Conservation (phyloP, 2,329 filamentous ascomycete species). For the Microsporum canis region DNA sequence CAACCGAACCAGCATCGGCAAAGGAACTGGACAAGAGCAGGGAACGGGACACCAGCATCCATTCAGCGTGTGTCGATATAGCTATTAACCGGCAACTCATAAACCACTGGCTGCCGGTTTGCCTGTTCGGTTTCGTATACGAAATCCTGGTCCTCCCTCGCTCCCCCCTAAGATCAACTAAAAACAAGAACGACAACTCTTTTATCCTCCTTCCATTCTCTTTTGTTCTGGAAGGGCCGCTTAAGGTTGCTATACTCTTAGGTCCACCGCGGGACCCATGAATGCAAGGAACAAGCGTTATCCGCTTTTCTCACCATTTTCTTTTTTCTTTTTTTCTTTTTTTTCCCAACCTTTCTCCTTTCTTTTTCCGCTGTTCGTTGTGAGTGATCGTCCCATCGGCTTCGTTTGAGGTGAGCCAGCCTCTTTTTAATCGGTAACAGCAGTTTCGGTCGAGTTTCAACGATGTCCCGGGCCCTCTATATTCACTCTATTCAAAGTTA, state of each 20-base stretch:
- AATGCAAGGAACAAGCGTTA: conserved; percentile 5
- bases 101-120: not conserved
- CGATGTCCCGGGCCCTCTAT: not conserved
- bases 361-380: conserved; percentile 2
- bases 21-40: not conserved
- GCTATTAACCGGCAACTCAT: no score
- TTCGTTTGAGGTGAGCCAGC: not conserved
- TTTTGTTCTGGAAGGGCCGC: not conserved
- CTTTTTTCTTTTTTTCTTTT: not conserved
- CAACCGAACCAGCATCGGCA: not conserved
- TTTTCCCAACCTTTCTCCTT: not conserved
- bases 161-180: not conserved
- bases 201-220: not conserved
- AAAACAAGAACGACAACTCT: not conserved
- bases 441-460: conserved; percentile 1
- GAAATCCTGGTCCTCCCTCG: not conserved
- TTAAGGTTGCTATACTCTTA: conserved; percentile 2
- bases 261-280: conserved; percentile 5
- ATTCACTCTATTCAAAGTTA: not conserved
- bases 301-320: not conserved
- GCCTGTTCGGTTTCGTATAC: not conserved
- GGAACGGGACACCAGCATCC: not conserved
- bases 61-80: no score
- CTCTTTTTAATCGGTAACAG: not conserved
- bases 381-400: not conserved